Conservation (phyloP, 345 rosid species). For the Rhodomyrtus tomentosa region DNA sequence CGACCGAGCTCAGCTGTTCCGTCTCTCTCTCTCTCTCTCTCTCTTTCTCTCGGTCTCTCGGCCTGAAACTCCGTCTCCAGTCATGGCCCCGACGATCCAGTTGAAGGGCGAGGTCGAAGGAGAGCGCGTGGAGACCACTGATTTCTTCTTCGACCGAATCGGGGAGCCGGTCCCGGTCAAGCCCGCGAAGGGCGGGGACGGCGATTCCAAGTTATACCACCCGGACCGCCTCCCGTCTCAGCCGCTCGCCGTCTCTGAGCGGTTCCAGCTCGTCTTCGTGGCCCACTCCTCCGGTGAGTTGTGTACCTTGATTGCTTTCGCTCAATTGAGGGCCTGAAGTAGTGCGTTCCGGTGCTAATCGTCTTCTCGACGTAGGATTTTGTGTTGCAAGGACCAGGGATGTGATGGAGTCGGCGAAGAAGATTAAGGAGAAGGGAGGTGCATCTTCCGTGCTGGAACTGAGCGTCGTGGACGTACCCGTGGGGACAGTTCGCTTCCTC, state of each 20-base stretch:
- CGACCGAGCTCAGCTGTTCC: too few relatives aligned
- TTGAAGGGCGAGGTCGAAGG: slow-evolving; percentile 54
- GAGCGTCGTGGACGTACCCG: slow-evolving; percentile 50
- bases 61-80: neutral
- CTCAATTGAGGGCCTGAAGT: neutral
- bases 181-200: neutral
- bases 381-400: slow-evolving; percentile 62
- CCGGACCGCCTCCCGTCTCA: slow-evolving; percentile 46
- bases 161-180: slow-evolving; percentile 52
- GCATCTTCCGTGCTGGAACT: slow-evolving; percentile 36
- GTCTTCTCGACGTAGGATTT: slow-evolving; percentile 46
- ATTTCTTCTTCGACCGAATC: slow-evolving; percentile 62
- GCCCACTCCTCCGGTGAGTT: slow-evolving; percentile 60
- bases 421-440: slow-evolving; percentile 20
- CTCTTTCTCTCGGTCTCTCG: too few relatives aligned
- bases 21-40: too few relatives aligned
- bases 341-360: neutral
- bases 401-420: slow-evolving; percentile 52
- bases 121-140: slow-evolving; percentile 29
- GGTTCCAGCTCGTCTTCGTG: slow-evolving; percentile 37
- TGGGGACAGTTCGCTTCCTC: slow-evolving; percentile 41
- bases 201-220: slow-evolving; percentile 21
- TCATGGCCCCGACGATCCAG: slow-evolving; percentile 6
- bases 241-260: slow-evolving; percentile 66
- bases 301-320: neutral